Conservation (phyloP, 2,329 filamentous ascomycete genomes). For the Cladosporium sp. region DNA sequence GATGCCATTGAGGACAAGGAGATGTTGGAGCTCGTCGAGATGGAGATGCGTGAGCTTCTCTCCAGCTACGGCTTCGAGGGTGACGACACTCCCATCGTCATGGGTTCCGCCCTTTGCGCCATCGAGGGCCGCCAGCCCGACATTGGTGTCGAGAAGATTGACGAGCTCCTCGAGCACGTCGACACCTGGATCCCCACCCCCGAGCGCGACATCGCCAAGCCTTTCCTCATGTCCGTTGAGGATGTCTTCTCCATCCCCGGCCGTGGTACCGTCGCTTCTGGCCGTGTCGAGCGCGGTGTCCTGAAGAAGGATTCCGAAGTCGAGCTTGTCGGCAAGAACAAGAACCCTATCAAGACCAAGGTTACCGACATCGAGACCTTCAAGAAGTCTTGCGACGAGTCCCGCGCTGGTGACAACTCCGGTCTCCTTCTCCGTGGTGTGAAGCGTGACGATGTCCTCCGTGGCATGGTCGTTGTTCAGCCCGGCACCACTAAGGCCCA, state of each 20-base stretch:
- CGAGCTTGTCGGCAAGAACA: constrained; percentile 87
- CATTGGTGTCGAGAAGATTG: constrained; percentile 84
- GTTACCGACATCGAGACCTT: constrained; percentile 99
- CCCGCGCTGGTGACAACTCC: constrained; percentile 95
- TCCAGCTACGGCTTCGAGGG: constrained; percentile 93
- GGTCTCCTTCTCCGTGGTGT: constrained; percentile 94
- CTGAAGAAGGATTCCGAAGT: constrained; percentile 94
- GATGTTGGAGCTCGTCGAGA: constrained; percentile 99
- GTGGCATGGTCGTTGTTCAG: constrained; percentile 90
- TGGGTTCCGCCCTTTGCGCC: constrained; percentile 95
- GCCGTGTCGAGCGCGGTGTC: constrained; percentile 92
- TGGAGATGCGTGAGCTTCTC: constrained; percentile 99
- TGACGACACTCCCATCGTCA: constrained; percentile 94
- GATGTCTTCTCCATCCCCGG: constrained; percentile 63
- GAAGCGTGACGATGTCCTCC: constrained; percentile 89
- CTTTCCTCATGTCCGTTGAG: constrained; percentile 98
- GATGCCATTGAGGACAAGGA: constrained; percentile 96
- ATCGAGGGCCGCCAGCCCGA: constrained; percentile 84
- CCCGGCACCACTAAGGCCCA: constrained; percentile 84
- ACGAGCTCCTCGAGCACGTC: constrained; percentile 85
- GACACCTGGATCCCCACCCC: constrained; percentile 97
- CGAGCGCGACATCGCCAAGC: constrained; percentile 91
- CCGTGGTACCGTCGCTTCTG: constrained; percentile 94
- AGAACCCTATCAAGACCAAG: constrained; percentile 89
- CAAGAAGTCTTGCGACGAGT: constrained; percentile 99